Evolutionary conservation across 2,329 filamentous ascomycete genomes (phyloP).

Genomic region (Myriosclerotinia duriaeana): DNA sequence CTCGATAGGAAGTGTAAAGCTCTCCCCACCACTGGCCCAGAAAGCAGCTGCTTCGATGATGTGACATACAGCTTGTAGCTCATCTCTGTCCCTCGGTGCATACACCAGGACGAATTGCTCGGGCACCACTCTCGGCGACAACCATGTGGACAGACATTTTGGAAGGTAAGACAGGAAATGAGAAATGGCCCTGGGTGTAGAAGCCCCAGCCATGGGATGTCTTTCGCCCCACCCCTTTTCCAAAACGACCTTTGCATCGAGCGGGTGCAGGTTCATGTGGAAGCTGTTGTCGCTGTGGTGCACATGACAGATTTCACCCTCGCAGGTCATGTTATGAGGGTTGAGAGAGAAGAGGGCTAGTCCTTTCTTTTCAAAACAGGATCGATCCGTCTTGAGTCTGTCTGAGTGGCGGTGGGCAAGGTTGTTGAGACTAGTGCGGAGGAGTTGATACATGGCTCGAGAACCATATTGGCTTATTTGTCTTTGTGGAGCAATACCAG

Average conservation of each 20-base stretch:
- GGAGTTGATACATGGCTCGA: slow-evolving; percentile 52
- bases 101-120: slow-evolving; percentile 79
- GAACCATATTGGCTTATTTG: slow-evolving; percentile 69
- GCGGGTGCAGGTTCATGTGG: slow-evolving; percentile 78
- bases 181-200: slow-evolving; percentile 44
- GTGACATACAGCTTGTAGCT: slow-evolving; percentile 64
- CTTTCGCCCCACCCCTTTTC: slow-evolving; percentile 77
- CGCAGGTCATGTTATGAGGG: slow-evolving; percentile 67
- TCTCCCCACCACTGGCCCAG: slow-evolving; percentile 50
- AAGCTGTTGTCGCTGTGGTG: slow-evolving; percentile 74
- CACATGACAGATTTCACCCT: slow-evolving; percentile 80
- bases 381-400: slow-evolving; percentile 61
- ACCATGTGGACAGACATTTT: slow-evolving; percentile 2
- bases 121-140: slow-evolving; percentile 51
- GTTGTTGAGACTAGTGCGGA: slow-evolving; percentile 53
- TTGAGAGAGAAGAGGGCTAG: slow-evolving; percentile 69
- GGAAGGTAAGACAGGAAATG: slow-evolving; percentile 5
- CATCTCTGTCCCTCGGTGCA: slow-evolving; percentile 67
- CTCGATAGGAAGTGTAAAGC: slow-evolving; percentile 31
- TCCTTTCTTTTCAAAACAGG: slow-evolving; percentile 80
- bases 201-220: slow-evolving; percentile 63
- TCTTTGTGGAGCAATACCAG: slow-evolving; percentile 78
- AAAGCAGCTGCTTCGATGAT: slow-evolving; percentile 75
- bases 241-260: slow-evolving; percentile 70
- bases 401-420: slow-evolving; percentile 50